Evolutionary conservation across 306 rosid species (phyloP), one percentile per base, ranked within the genome.

Genomic region (Oemleria cerasiformis): DNA sequence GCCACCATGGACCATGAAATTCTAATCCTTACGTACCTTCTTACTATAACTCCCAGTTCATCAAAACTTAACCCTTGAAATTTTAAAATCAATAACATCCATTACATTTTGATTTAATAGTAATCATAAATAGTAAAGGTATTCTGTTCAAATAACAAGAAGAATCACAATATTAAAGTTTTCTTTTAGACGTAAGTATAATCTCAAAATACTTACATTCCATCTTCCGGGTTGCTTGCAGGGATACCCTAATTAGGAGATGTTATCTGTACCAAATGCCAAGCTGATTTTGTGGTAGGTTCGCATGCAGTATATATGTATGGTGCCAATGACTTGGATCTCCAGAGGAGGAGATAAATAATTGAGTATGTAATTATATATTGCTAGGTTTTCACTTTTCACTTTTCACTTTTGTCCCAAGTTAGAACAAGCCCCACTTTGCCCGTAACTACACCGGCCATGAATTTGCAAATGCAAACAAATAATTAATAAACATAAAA

Each of bases 381-480:
- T 39, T 36, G 38, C 49, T 9, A 41, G 53, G 73, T n/a, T n/a
- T n/a, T n/a, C n/a, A n/a, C n/a, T n/a, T n/a, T n/a, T n/a, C n/a
- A n/a, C n/a, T 23, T 55, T 68, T 55, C 53, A 55, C 64, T 41
- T 70, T 70, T 9, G 42, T 25, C 73, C 50, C 20, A 15, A 21
- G 56, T 42, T 23, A 42, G 74, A 55, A 70, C 55, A 56, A 70
- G 65, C 23, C 21, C 74, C 65, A 56, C 74, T 55, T 70, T 42
- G 40, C 53, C 51, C 41, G 53, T 70, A 53, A 40, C 12, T 54
- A 41, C n/a, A n/a, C n/a, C n/a, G n/a, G n/a, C 42, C 74, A 41
- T 56, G 65, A 56, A 70, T 21, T 40, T 56, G 74, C 65, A 70
- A 56, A 23, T 8, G 51, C 58, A 23, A 56, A 10, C 1, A 41